Evolutionary conservation across 2,329 filamentous ascomycete genomes (phyloP), one percentile per base, ranked within the genome.

Genomic region (Xylariaceae sp.): DNA sequence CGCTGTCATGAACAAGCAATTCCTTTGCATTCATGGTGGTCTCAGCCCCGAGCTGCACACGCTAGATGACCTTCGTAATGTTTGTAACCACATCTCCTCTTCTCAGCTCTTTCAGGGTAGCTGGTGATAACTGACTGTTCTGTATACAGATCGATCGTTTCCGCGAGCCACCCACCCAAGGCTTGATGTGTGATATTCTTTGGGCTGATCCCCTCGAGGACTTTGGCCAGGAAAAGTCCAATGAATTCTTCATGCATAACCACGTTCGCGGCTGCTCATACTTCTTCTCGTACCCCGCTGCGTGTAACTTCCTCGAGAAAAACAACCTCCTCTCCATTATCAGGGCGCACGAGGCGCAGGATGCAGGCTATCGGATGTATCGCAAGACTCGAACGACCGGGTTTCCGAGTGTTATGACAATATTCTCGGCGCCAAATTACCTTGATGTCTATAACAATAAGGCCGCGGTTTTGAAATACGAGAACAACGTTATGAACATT

Each of bases 401-500:
- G 2, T 98, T 98, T 72, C 93, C 93, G 17, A 96, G 90, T 69
- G 93, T 98, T 50, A 98, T 98, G 93, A 98, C 93, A 54, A 98
- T 98, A 59, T 98, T 98, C 76, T 97, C 91, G 34, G 93, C 93
- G 2, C 93, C 93, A 29, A 98, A 98, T 68, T 98, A 98, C 64
- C 81, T 98, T 50, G 93, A 98, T 60, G 90, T 98, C 29, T 98
- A 98, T 72, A 98, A 98, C 81, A 98, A 98, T 78, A 98, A 98
- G 74, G 93, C 93, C 2, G 93, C 93, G 1, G 93, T 98, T 31
- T 74, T 98, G 58, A 98, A 98, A 72, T 98, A 98, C 64, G 93
- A 98, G 72, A 98, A 98, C 69, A 98, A 98, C 61, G 93, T 98
- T 47, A 98, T 98, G 93, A 98, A 98, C 74, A 98, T 98, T 62